phyloP scores from a whole-genome alignment of 345 rosid species.

The Citrus inodora region DNA sequence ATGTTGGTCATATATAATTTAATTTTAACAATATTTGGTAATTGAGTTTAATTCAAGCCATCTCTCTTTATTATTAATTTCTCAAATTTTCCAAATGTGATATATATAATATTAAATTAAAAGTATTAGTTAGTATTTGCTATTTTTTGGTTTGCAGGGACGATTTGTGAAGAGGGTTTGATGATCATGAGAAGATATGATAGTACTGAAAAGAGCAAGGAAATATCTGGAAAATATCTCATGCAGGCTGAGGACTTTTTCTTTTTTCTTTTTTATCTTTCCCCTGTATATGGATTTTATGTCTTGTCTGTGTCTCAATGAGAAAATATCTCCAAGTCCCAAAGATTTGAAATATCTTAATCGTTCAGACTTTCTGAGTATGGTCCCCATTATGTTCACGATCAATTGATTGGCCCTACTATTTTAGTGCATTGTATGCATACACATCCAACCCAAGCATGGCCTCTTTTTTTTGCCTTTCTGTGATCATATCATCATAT shows the following conservation, averaged over 20 bases:
- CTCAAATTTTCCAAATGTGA: no score
- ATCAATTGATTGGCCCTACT: neutral
- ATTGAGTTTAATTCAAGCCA: neutral
- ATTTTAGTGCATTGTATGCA: neutral
- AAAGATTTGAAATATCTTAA: conserved; percentile 1
- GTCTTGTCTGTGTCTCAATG: neutral
- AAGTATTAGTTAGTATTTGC: neutral
- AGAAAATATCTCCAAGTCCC: neutral
- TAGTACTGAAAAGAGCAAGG: neutral
- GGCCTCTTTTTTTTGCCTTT: neutral
- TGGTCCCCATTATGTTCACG: neutral
- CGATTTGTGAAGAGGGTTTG: conserved; percentile 48
- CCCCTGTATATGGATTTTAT: neutral
- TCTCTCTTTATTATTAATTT: no score
- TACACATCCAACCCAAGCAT: neutral
- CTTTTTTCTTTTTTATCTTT: neutral
- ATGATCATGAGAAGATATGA: conserved; percentile 6
- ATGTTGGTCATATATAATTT: no score
- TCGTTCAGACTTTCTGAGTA: neutral
- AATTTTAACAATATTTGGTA: neutral
- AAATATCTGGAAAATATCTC: conserved; percentile 29
- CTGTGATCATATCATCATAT: neutral
- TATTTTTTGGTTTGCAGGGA: conserved; percentile 38
- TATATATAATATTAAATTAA: no score
- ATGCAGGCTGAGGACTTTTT: neutral